Evolutionary conservation across 257 asterid genomes (phyloP), one percentile per base, ranked within the genome.

Genomic region (Capsicum baccatum): DNA sequence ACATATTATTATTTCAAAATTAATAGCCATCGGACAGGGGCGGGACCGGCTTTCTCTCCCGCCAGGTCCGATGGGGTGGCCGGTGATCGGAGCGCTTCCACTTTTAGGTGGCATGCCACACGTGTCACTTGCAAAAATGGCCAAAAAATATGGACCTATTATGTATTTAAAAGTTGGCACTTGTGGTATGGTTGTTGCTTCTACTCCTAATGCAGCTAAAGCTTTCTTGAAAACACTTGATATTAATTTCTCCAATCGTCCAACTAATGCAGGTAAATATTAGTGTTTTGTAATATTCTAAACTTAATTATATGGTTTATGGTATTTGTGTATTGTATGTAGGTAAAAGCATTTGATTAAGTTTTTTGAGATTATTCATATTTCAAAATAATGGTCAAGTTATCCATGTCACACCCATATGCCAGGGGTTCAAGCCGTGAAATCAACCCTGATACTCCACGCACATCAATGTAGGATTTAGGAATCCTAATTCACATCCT

Each of bases 71-170:
- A 73, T 21, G 42, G 92, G 93, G 19, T 91, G 88, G 76, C 94
- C 93, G 69, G 68, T 91, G 37, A 73, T 91, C 13, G 92, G 93
- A 2, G 85, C 88, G 5, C 93, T 91, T 15, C 93, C 91, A 6
- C 87, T 85, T 9, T 11, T 91, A 66, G 92, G 94, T 9, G 55
- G 35, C 85, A 90, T 89, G 93, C 94, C 93, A 2, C 94, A 91
- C 64, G 84, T 82, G 5, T 70, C 89, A 2, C 85, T 89, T 10
- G 92, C 94, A 7, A 84, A 89, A 13, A 88, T 91, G 94, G 91
- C 94, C 39, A 86, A 85, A 70, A 84, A 47, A 4, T 87, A 90
- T 39, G 93, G 94, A 13, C 92, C 93, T 5, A 58, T 90, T 10
- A 90, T 90, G 84, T 90, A 90, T 80, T 71, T 90, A 13, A 90